Base-by-base conservation (phyloP, 176 grass and related monocot species). In the Guadua angustifolia region DNA sequence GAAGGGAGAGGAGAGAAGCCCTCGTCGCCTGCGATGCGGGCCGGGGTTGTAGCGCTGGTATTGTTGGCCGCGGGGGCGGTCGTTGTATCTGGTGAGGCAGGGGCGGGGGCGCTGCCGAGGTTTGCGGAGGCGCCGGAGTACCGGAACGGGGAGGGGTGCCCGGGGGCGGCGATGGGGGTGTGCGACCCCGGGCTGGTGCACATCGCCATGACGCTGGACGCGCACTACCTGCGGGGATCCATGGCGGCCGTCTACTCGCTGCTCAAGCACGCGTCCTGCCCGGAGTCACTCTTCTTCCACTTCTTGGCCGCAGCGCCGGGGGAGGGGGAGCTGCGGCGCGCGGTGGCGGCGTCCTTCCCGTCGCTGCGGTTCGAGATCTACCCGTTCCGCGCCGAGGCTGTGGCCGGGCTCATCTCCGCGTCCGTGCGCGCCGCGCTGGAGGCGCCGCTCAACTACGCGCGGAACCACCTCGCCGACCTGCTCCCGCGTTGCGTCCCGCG, bases 151-250 rank as follows among this genome's bases (percentile, higher is more conserved):
- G 93, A 92, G 0, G 69, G 71, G 0, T 98, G 95, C 25, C 88
- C 85, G 5, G 68, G 11, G 0, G 21, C 40, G 1, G 75, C 25
- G 7, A 69, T 45, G 0, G 86, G 79, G 4, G 82, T 94, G 35
- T 98, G 95, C 75, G 91, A 95, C 75, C 79, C 95, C 1, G 75
- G 73, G 2, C 61, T 87, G 39, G 91, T 98, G 10, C 95, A 98
- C 88, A 82, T 98, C 89, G 91, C 95, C 71, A 92, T 98, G 95
- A 98, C 95, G 43, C 95, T 98, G 12, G 95, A 98, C 82, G 86
- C 95, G 73, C 95, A 90, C 91, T 98, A 98, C 93, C 92, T 98
- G 8, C 92, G 95, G 0, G 95, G 95, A 14, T 92, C 95, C 66
- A 85, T 98, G 87, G 95, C 93, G 12, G 95, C 95, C 33, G 80